A percentile compares a stretch with the other conserved stretches of the same genome.
Evolutionary conservation across 345 rosid species (phyloP).

Genomic region (Raphanus sativus): DNA sequence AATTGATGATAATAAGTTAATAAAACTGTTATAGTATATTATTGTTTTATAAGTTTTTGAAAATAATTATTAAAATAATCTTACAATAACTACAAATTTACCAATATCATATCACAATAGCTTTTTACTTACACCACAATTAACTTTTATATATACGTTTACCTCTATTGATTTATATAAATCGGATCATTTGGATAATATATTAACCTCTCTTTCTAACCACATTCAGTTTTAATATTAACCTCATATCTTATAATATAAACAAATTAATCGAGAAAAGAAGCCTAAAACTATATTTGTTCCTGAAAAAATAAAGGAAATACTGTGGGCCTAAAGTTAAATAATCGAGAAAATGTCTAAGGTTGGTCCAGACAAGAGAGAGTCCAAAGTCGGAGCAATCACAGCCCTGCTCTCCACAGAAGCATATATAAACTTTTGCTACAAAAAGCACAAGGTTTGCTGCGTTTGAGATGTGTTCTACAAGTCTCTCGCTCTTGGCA

Average conservation of each 20-base stretch:
- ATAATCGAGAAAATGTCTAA: too few relatives aligned
- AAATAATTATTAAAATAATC: background rate
- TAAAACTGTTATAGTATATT: background rate
- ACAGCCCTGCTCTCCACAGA: conserved; percentile 75
- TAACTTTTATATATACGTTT: too few relatives aligned
- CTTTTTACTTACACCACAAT: background rate
- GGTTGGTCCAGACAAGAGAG: conserved; percentile 56
- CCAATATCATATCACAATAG: background rate
- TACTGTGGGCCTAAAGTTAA: too few relatives aligned
- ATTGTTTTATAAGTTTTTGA: background rate
- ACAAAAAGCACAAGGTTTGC: conserved; percentile 64
- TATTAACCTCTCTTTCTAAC: too few relatives aligned
- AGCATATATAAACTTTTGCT: conserved; percentile 64
- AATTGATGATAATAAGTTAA: background rate
- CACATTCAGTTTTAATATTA: too few relatives aligned
- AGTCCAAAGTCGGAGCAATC: conserved; percentile 81
- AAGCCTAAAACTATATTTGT: too few relatives aligned
- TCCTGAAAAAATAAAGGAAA: too few relatives aligned
- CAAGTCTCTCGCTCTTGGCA: conserved; percentile 62
- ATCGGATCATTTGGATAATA: too few relatives aligned
- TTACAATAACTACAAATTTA: background rate
- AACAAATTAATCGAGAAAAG: too few relatives aligned
- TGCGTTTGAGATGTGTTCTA: conserved; percentile 56
- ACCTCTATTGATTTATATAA: too few relatives aligned
- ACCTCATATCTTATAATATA: too few relatives aligned